Percentiles rank a stretch among this genome's conserved stretches.
phyloP scores from a whole-genome alignment of 1,284 basidiomycete genomes.

The Pseudozyma sp. region DNA sequence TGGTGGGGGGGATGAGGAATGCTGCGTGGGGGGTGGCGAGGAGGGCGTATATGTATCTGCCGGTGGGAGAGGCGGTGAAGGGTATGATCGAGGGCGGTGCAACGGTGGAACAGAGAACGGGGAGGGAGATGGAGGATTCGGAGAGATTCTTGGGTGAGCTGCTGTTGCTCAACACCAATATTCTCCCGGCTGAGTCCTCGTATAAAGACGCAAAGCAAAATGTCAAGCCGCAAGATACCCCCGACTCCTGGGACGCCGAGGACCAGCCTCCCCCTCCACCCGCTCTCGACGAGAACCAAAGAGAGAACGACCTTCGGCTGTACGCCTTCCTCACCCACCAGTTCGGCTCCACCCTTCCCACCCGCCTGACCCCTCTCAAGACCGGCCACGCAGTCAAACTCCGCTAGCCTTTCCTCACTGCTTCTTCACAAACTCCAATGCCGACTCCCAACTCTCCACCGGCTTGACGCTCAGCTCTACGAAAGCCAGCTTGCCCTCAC shows the following conservation, averaged over 20 bases:
- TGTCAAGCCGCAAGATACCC: not conserved
- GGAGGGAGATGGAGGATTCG: not conserved
- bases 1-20: slow-evolving; percentile 14
- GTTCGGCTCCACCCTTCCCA: not conserved
- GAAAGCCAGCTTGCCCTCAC: slow-evolving; percentile 48
- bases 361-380: slow-evolving; percentile 14
- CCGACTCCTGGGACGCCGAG: slow-evolving; percentile 25
- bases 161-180: slow-evolving; percentile 14
- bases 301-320: slow-evolving; percentile 9
- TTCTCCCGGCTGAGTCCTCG: not conserved
- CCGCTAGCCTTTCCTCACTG: slow-evolving; percentile 6
- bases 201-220: slow-evolving; percentile 1
- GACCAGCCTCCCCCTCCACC: not conserved
- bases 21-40: slow-evolving; percentile 28
- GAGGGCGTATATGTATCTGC: slow-evolving; percentile 38
- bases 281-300: not conserved
- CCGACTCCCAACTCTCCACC: slow-evolving; percentile 35
- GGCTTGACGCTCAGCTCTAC: slow-evolving; percentile 56
- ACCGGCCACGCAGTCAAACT: slow-evolving; percentile 25
- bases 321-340: slow-evolving; percentile 18
- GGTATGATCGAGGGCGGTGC: not conserved
- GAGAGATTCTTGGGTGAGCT: slow-evolving; percentile 9
- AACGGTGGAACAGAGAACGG: not conserved
- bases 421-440: slow-evolving; percentile 25
- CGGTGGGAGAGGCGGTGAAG: slow-evolving; percentile 7